Conservation (phyloP, 176 grass and related monocot genomes). For the Triticum monococcum region DNA sequence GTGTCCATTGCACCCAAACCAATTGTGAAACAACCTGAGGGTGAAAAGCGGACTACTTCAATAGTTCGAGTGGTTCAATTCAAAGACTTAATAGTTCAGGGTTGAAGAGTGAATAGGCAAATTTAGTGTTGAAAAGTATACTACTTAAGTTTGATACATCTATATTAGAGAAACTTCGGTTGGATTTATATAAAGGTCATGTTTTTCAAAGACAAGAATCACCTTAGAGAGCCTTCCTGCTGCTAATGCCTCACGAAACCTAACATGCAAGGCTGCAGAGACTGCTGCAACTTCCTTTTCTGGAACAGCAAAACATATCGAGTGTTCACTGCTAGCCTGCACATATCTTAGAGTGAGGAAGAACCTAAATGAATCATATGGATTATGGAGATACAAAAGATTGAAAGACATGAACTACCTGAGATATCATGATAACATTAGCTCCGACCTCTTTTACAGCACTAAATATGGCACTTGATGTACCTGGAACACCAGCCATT, state of each 20-base stretch:
- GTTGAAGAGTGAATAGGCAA: not conserved
- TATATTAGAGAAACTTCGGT: conserved; percentile 3
- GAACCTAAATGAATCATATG: conserved; percentile 26
- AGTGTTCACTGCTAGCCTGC: conserved; percentile 98
- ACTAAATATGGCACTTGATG: conserved; percentile 87
- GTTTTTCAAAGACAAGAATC: conserved; percentile 11
- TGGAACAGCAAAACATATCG: conserved; percentile 97
- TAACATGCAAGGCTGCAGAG: conserved; percentile 64
- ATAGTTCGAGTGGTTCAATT: not conserved
- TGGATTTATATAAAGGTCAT: conserved; percentile 7
- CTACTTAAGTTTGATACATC: not conserved
- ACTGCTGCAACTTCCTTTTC: conserved; percentile 91
- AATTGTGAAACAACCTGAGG: not conserved
- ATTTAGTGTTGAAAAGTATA: not conserved
- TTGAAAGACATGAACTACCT: conserved; percentile 50
- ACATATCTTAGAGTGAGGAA: conserved; percentile 45
- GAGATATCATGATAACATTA: conserved; percentile 99
- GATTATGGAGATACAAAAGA: conserved; percentile 10
- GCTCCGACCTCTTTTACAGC: conserved; percentile 92
- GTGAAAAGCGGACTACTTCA: not conserved
- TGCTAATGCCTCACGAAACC: conserved; percentile 78
- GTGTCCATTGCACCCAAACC: not conserved
- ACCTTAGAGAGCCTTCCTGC: conserved; percentile 94
- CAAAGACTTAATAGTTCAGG: not conserved
- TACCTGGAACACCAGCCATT: conserved; percentile 99